Evolutionary conservation across 371 early-diverging fungal species (phyloP).

Genomic region (Smittium culicis): DNA sequence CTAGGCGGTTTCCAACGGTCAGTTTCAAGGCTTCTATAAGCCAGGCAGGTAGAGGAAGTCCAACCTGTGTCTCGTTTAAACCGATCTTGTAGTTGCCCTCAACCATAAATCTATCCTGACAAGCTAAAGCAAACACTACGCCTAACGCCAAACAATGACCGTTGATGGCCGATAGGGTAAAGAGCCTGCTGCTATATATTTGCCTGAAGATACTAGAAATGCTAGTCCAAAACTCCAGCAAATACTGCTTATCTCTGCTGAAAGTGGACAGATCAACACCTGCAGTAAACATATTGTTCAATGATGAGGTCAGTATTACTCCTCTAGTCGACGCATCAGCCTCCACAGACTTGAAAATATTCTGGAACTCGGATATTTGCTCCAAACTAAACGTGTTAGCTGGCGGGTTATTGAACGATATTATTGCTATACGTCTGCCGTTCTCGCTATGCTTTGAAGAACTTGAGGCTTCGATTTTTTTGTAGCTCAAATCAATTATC

Average conservation of each 20-base stretch:
- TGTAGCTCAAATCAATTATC: not conserved
- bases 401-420: slow-evolving; percentile 19
- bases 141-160: slow-evolving; percentile 28
- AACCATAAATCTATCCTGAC: slow-evolving; percentile 23
- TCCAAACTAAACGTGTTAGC: slow-evolving; percentile 21
- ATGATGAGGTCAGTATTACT: slow-evolving; percentile 19
- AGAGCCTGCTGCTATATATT: slow-evolving; percentile 20
- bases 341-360: slow-evolving; percentile 15
- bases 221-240: slow-evolving; percentile 14
- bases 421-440: slow-evolving; percentile 15
- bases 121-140: slow-evolving; percentile 19
- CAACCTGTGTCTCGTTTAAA: slow-evolving; percentile 35
- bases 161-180: slow-evolving; percentile 23
- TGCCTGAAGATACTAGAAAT: slow-evolving; percentile 16
- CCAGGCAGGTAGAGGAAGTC: slow-evolving; percentile 34
- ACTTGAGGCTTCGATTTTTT: not conserved
- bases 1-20: slow-evolving; percentile 24
- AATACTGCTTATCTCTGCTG: slow-evolving; percentile 12
- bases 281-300: slow-evolving; percentile 21
- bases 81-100: slow-evolving; percentile 17
- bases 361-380: slow-evolving; percentile 15
- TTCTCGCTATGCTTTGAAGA: not conserved
- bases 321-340: slow-evolving; percentile 15
- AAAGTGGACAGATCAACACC: slow-evolving; percentile 21
- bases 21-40: slow-evolving; percentile 30